Evolutionary conservation across 2,329 filamentous ascomycete species (phyloP).

Genomic region (Geoglossum cookeanum): DNA sequence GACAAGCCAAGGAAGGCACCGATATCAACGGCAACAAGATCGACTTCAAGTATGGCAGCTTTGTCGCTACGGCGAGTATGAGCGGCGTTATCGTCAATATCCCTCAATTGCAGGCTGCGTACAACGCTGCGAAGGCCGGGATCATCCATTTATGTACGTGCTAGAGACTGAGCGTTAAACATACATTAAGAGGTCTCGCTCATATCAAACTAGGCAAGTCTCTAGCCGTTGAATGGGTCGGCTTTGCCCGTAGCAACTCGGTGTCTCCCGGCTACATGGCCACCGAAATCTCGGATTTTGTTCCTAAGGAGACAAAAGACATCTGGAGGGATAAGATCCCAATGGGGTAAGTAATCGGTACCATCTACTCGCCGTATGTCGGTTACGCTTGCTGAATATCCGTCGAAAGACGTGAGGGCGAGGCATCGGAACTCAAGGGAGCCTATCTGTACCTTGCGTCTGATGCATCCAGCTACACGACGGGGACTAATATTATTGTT

Average conservation of each 20-base stretch:
- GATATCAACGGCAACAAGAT: conserved; percentile 42
- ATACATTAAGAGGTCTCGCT: neutral
- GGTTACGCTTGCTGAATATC: neutral
- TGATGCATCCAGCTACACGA: conserved; percentile 69
- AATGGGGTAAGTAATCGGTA: conserved; percentile 36
- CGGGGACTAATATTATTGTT: conserved; percentile 52
- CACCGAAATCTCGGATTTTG: conserved; percentile 51
- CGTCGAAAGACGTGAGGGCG: conserved; percentile 40
- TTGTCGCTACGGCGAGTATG: conserved; percentile 65
- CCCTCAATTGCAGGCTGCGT: conserved; percentile 54
- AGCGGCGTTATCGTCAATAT: conserved; percentile 61
- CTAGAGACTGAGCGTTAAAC: neutral
- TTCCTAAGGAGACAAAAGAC: conserved; percentile 44
- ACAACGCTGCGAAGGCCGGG: conserved; percentile 55
- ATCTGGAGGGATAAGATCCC: conserved; percentile 64
- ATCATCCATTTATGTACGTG: conserved; percentile 28
- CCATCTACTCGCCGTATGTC: too few species aligned
- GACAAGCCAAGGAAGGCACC: conserved; percentile 49
- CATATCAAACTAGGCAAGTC: conserved; percentile 34
- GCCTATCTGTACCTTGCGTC: conserved; percentile 66
- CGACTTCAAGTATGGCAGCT: conserved; percentile 44
- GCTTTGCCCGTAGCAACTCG: conserved; percentile 53
- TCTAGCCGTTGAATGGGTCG: conserved; percentile 58
- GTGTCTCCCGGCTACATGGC: conserved; percentile 59
- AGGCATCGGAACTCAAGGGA: conserved; percentile 59